Base-by-base conservation (phyloP, 2,329 filamentous ascomycete species). In the Coniochaeta sp. region DNA sequence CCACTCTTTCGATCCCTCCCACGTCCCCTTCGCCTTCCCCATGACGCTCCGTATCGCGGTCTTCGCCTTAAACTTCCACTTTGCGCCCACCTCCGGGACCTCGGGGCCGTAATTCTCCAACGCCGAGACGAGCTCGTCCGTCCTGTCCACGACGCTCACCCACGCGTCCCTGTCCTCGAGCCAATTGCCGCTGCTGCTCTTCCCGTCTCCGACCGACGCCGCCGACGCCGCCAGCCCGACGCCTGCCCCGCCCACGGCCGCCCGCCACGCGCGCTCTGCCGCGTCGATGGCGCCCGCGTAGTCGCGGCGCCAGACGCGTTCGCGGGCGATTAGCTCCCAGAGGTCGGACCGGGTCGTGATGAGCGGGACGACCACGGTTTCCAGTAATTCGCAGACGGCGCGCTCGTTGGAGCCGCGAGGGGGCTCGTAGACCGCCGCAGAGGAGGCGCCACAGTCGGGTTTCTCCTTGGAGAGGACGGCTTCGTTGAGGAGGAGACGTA, bases 221-320 rank as follows among this genome's bases (percentile, higher is more conserved):
- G 55, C 64, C 73, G 63, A 50, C 81, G 68, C 34, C 61, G 40
- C 57, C 40, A 63, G 67, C 64, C 77, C 65, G 61, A 77, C 70
- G 65, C 76, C 61, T 61, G 77, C 78, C 65, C 83, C 75, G 57
- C 80, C 78, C 0, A 82, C 77, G 0, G 88, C 84, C 0, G 89
- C 86, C 2, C 95, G 84, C 93, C 93, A 99, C 0, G 89, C 91
- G 70, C 93, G 93, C 75, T 98, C 95, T 32, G 93, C 85, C 1
- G 90, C 91, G 6, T 92, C 89, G 1, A 98, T 79, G 4, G 93
- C 90, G 1, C 86, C 87, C 0, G 77, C 75, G 1, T 88, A 89
- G 58, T 90, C 88, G 2, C 83, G 75, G 8, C 86, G 83, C 86
- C 91, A 97, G 16, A 88, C 79, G 4, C 90, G 85, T 17, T 96